phyloP scores from a whole-genome alignment of 208 protist species.

The Leishmania turanica region DNA sequence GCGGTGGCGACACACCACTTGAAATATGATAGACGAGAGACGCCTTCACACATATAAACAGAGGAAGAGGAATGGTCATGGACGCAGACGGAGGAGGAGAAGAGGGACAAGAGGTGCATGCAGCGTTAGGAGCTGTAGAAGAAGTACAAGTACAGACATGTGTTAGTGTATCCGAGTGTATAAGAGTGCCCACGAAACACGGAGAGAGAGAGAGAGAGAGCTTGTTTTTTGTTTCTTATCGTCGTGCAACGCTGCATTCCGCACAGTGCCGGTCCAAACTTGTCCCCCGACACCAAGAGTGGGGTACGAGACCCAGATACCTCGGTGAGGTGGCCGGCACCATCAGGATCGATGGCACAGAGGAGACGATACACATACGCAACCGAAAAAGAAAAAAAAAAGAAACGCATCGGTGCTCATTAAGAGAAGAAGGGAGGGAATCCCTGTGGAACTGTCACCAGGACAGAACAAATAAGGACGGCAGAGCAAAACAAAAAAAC shows the following conservation, averaged over 20 bases:
- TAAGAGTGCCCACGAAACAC: background rate
- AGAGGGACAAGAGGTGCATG: background rate
- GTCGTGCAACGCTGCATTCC: background rate
- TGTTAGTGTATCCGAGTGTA: background rate
- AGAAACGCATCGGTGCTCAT: background rate
- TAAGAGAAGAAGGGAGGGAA: background rate
- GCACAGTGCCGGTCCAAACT: background rate
- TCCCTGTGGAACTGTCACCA: background rate
- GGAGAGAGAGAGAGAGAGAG: background rate
- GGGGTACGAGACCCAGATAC: background rate
- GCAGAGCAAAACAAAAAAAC: conserved; percentile 4
- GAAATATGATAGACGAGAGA: too few relatives aligned
- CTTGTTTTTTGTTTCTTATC: background rate
- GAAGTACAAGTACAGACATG: background rate
- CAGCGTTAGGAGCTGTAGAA: background rate
- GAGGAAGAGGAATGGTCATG: background rate
- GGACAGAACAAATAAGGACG: background rate
- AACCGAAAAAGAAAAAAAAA: background rate
- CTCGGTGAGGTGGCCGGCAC: background rate
- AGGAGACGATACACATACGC: background rate
- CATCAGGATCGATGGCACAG: background rate
- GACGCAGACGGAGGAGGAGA: background rate
- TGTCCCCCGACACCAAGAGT: background rate
- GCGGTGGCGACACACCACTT: too few relatives aligned
- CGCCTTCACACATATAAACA: background rate